phyloP scores from a whole-genome alignment of 352 stramenopile species.

The Salisapilia sapeloensis region DNA sequence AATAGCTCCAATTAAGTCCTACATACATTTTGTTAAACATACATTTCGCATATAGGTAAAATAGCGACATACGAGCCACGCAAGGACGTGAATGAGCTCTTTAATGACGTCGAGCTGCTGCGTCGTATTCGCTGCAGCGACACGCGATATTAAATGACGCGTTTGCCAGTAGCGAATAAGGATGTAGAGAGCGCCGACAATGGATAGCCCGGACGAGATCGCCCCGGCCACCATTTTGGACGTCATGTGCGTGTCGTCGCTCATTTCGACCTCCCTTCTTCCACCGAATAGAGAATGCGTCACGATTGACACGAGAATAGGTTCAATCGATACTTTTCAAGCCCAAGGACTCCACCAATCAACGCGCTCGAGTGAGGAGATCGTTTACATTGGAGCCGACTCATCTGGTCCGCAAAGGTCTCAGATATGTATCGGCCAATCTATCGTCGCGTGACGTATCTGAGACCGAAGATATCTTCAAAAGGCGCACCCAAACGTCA shows the following conservation, averaged over 20 bases:
- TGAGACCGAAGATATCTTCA: too few relatives aligned
- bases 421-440: too few relatives aligned
- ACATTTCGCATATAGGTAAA: not conserved
- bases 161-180: conserved; percentile 68
- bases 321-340: too few relatives aligned
- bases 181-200: conserved; percentile 70
- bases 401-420: too few relatives aligned
- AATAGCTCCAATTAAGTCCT: conserved; percentile 56
- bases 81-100: conserved; percentile 73
- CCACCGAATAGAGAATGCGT: too few relatives aligned
- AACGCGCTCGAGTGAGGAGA: too few relatives aligned
- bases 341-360: too few relatives aligned
- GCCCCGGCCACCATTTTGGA: conserved; percentile 37
- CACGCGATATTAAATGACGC: conserved; percentile 24
- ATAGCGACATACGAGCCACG: conserved; percentile 31
- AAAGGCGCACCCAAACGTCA: too few relatives aligned
- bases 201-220: conserved; percentile 59
- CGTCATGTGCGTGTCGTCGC: conserved; percentile 3
- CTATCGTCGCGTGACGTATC: too few relatives aligned
- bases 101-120: conserved; percentile 71
- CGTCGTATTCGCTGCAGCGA: conserved; percentile 4
- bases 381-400: too few relatives aligned
- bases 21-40: not conserved
- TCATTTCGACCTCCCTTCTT: too few relatives aligned
- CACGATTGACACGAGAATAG: too few relatives aligned